These are phyloP conservation scores for Arthroderma sp. DNA, from an alignment of 2,329 filamentous ascomycete genomes.

Conservation along the genomic window DNA sequence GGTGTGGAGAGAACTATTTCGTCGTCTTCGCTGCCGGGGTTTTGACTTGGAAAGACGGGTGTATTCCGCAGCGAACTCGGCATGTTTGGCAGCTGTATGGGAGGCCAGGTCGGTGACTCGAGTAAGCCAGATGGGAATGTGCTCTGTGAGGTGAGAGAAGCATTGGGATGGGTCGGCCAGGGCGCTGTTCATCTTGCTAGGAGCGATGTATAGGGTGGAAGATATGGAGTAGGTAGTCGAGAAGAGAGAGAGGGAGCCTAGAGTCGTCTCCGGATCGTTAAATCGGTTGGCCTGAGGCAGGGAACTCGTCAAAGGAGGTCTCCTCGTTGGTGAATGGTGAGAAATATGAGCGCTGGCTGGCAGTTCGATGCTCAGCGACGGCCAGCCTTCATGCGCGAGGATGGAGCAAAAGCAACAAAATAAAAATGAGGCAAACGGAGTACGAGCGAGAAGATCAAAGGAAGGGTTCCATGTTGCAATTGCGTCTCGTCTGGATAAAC, in stretches of 20 bases:
- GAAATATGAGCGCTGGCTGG: neutral
- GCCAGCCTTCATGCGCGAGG: neutral
- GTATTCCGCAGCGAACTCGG: slow-evolving; percentile 35
- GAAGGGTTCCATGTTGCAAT: neutral
- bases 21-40: slow-evolving; percentile 23
- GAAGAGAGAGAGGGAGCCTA: too few species aligned
- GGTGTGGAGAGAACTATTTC: slow-evolving; percentile 34
- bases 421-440: neutral
- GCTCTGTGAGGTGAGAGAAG: slow-evolving; percentile 35
- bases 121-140: slow-evolving; percentile 35
- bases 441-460: neutral
- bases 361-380: neutral
- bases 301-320: too few species aligned
- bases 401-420: neutral
- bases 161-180: slow-evolving; percentile 35
- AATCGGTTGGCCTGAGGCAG: too few species aligned
- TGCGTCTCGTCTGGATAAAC: neutral
- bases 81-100: slow-evolving; percentile 31
- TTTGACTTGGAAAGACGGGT: slow-evolving; percentile 23
- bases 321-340: neutral
- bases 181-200: neutral
- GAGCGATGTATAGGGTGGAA: neutral
- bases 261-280: too few species aligned
- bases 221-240: too few species aligned
- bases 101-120: slow-evolving; percentile 32